phyloP scores from a whole-genome alignment of 2,329 filamentous ascomycete genomes.

The Botrytis byssoidea region DNA sequence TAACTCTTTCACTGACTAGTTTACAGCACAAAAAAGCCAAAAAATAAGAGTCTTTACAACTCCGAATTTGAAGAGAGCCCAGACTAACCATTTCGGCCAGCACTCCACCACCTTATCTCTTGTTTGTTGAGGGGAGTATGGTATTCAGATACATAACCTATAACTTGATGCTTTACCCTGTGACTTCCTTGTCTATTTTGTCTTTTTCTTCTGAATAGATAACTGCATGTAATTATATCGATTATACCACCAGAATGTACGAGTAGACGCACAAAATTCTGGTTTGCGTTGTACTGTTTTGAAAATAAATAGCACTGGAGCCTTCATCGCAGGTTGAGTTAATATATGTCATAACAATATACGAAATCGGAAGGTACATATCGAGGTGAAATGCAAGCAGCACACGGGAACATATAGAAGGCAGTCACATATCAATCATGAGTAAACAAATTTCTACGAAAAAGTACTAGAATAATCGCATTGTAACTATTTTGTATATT shows the following conservation, averaged over 20 bases:
- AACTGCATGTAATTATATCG: too few relatives aligned
- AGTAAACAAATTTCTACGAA: too few relatives aligned
- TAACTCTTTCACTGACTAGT: too few relatives aligned
- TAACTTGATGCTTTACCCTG: fast-evolving
- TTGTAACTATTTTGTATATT: not conserved
- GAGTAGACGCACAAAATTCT: fast-evolving
- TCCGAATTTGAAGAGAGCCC: not conserved
- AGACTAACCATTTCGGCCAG: not conserved
- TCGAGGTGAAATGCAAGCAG: not conserved
- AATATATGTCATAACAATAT: not conserved
- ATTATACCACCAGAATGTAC: too few relatives aligned
- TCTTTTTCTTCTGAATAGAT: too few relatives aligned
- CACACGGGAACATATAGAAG: not conserved
- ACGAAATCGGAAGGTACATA: not conserved
- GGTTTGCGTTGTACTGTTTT: too few relatives aligned
- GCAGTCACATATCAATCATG: not conserved
- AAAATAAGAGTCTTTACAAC: too few relatives aligned
- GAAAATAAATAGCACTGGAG: not conserved
- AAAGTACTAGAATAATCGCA: not conserved
- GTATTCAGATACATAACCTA: not conserved
- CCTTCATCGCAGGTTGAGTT: not conserved
- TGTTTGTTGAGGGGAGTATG: not conserved
- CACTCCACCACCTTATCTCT: not conserved
- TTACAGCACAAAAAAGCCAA: too few relatives aligned
- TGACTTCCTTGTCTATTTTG: not conserved